Base-by-base conservation (phyloP, 2,329 filamentous ascomycete genomes). In the Penicillium sp. region DNA sequence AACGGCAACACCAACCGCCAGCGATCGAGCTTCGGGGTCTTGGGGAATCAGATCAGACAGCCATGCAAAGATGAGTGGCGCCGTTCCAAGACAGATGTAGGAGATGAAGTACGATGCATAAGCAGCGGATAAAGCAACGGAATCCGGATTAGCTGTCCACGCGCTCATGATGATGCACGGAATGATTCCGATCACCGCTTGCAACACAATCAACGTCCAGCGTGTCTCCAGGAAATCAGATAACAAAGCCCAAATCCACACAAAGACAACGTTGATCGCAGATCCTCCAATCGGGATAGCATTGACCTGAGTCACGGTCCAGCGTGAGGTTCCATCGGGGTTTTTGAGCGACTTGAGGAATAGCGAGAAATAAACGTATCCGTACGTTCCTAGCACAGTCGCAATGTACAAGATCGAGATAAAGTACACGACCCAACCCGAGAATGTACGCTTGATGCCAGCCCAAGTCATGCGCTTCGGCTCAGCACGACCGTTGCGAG, bases 31-130 rank as follows among this genome's bases (percentile, higher is more conserved):
- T 57, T 82, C 79, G 0, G 79, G 77, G 54, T 81, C 79, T 60
- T 81, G 78, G 0, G 78, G 77, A 49, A 74, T 78, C 61, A 80
- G 66, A 60, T 83, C 80, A 0, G 79, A 77, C 2, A 83, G 66
- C 81, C 81, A 83, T 0, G 79, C 75, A 57, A 82, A 77, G 40
- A 83, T 81, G 31, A 83, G 61, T 0, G 81, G 80, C 2, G 80
- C 80, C 0, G 80, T 83, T 1, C 80, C 81, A 3, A 81, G 67
- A 14, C 70, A 72, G 9, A 79, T 68, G 58, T 76, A 80, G 0
- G 76, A 75, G 61, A 83, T 78, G 58, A 83, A 82, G 56, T 81
- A 82, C 47, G 76, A 76, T 2, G 79, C 78, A 57, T 83, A 83
- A 0, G 79, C 80, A 2, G 76, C 75, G 0, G 74, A 73, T 1